Evolutionary conservation across 192 early-diverging fungal species (phyloP), one percentile per base, ranked within the genome.

Genomic region (Backusella liffmaniae): DNA sequence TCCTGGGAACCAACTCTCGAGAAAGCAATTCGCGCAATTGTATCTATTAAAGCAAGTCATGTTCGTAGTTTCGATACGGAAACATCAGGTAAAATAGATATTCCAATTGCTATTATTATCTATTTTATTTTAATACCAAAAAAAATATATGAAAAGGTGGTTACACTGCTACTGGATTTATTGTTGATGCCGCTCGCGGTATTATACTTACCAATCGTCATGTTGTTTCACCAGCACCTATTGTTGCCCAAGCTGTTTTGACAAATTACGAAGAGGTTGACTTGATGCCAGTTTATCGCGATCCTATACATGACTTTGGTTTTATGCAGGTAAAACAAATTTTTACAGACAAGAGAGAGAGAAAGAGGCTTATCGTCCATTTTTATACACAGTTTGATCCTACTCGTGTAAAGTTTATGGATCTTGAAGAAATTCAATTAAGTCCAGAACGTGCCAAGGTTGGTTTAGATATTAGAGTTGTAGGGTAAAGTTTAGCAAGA

Each of bases 291-390:
- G 86, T 95, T 36, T 95, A 93, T 74, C 90, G 92, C 56, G 93
- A 95, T 72, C 93, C 93, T 0, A 86, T 95, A 46, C 93, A 95
- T 78, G 94, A 95, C 83, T 95, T 94, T 91, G 92, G 92, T 5
- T 92, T 95, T 73, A 83, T 94, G 75, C 83, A 65, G 73, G 77
- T 74, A 74, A 36, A 49, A 49, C 5, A 49, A 5, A 49, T 32
- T 56, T 66, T 35, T 32, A 7, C 29, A 29, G 15, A 16, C 4
- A 4, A 8, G 30, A 29, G 15, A 10, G 51, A 21, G 12, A 59
- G 5, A 39, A 1, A 39, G 9, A 39, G 4, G 44, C 26, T 72
- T 4, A 26, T 49, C 42, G 15, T 44, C 3, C 0, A 42, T 66
- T 15, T 10, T 4, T 39, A 32, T 70, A 9, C 53, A 13, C 51